These are phyloP conservation scores for Drosera spatulata DNA, from an alignment of 179 eudicot genomes.

Conservation along the genomic window DNA sequence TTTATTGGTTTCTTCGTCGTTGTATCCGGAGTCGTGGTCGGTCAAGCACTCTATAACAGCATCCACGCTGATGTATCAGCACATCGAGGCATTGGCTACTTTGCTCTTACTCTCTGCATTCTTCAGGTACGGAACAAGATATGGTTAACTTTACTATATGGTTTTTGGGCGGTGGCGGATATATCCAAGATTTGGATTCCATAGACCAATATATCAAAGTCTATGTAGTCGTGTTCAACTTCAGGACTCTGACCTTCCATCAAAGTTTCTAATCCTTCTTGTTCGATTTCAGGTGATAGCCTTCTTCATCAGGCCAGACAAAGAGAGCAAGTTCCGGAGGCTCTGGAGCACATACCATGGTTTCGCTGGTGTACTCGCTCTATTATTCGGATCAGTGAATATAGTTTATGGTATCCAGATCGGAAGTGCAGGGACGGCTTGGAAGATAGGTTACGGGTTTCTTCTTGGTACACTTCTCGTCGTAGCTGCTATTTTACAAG, in stretches of 20 bases:
- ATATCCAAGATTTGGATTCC: too few species aligned
- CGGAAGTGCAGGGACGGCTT: conserved; percentile 51
- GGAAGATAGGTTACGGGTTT: conserved; percentile 89
- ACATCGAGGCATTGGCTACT: conserved; percentile 88
- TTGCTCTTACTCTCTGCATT: conserved; percentile 57
- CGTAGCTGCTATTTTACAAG: conserved; percentile 52
- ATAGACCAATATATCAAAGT: too few species aligned
- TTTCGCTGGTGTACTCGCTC: conserved; percentile 64
- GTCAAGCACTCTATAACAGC: conserved; percentile 46
- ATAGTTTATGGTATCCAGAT: conserved; percentile 70
- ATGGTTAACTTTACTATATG: too few species aligned
- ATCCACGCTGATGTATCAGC: conserved; percentile 46
- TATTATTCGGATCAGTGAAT: conserved; percentile 73
- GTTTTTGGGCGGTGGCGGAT: too few species aligned
- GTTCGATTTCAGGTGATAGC: conserved; percentile 49
- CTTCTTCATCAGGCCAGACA: conserved; percentile 71
- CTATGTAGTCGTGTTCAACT: too few species aligned
- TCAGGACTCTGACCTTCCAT: too few species aligned
- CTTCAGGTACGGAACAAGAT: conserved; percentile 50
- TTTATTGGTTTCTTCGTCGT: conserved; percentile 67
- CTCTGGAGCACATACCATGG: conserved; percentile 83
- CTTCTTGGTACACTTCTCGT: conserved; percentile 36
- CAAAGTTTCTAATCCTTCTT: too few species aligned
- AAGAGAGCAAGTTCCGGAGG: conserved; percentile 60
- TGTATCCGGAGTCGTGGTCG: conserved; percentile 62